Evolutionary conservation across 441 rosid species (phyloP).

Genomic region (Mallotus repandus): DNA sequence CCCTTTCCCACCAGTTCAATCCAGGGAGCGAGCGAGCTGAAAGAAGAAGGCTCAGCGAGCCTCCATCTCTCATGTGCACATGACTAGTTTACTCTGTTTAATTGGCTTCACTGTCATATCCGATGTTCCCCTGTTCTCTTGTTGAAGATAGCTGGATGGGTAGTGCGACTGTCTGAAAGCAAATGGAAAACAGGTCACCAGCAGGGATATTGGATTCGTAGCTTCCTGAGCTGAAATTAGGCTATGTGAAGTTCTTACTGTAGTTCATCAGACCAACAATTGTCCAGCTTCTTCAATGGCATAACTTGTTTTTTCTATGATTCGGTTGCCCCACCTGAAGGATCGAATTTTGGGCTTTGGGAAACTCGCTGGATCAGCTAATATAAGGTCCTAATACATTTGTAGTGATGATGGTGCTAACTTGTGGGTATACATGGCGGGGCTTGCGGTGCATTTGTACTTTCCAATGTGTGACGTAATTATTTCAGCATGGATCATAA

Average conservation of each 20-base stretch:
- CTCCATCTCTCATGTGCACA: neutral
- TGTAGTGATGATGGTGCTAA: neutral
- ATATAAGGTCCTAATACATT: neutral
- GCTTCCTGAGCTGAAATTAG: neutral
- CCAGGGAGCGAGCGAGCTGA: too few relatives aligned
- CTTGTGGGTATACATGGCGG: neutral
- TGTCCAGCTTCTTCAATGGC: constrained; percentile 13
- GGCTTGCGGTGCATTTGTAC: neutral
- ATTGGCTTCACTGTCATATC: too few relatives aligned
- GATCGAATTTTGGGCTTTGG: constrained; percentile 1
- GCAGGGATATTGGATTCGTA: neutral
- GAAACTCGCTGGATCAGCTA: neutral
- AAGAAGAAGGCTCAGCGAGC: neutral
- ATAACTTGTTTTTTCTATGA: neutral
- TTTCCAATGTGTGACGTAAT: neutral
- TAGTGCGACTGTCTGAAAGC: constrained; percentile 4
- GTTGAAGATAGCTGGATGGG: constrained; percentile 11
- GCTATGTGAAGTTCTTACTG: neutral
- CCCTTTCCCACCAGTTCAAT: too few relatives aligned
- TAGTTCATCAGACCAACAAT: neutral
- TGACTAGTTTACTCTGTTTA: neutral
- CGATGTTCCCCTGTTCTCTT: neutral
- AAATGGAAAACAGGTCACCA: neutral
- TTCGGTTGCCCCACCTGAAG: constrained; percentile 3
- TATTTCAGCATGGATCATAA: neutral